Evolutionary conservation across 2,329 filamentous ascomycete genomes (phyloP), one percentile per base, ranked within the genome.

Genomic region (Colletotrichum siamense): DNA sequence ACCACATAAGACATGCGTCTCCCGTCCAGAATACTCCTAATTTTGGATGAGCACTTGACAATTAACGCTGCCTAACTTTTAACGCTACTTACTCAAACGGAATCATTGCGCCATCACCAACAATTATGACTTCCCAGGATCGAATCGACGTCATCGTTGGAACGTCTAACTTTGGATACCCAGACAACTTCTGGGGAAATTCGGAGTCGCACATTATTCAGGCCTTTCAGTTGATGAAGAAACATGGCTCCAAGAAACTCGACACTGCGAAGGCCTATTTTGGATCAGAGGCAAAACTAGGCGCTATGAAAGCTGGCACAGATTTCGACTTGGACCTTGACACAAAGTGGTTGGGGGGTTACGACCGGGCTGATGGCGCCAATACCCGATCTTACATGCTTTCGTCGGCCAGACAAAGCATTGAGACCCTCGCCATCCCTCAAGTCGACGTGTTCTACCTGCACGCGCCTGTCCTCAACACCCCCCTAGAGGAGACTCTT

Each of bases 191-290:
- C 44, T 49, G 44, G 44, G 44, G 44, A 2, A 13, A 3, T 49
- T 22, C n/a, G 10, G 44, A 49, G 18, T n/a, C 44, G 15, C 9
- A 49, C 10, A 49, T 49, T 7, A 22, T 49, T 49, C 18, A 22
- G 0, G 44, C 44, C 16, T 49, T 49, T 12, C 9, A 49, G 44
- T 22, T 49, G 44, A 49, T 49, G 44, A 49, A 49, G 44, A n/a
- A 49, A 16, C n/a, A 49, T 1, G 44, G 44, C n/a, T 22, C n/a
- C n/a, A 49, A 49, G 5, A 49, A 49, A 13, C 44, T 49, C 2
- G 44, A 49, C n/a, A 49, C 44, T n/a, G 44, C 44, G 44, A 49
- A 49, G 44, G 44, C 44, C 44, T 49, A 49, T 49, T 22, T 49
- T 3, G 44, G 44, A 49, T 22, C 44, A 49, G 44, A 49, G n/a